Base-by-base conservation (phyloP, 2,329 filamentous ascomycete species). In the Metarhizium rileyi region DNA sequence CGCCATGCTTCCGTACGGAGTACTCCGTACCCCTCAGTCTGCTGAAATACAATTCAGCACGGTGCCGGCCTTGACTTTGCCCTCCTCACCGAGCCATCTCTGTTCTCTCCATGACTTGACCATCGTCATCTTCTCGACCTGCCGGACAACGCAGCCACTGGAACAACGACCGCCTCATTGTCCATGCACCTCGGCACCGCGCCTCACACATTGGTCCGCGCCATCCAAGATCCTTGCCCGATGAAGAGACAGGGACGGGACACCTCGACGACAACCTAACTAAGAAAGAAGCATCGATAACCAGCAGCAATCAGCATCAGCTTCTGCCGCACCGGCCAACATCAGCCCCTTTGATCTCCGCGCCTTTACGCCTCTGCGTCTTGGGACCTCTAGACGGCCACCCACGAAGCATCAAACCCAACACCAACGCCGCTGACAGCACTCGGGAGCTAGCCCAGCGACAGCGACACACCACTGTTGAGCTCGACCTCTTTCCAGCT, bases 1-100 rank as follows among this genome's bases (percentile, higher is more conserved):
- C 30, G 12, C 27, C 5, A 5, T 27, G 5, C 41, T 44, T 23
- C 27, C n/a, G n/a, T n/a, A n/a, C n/a, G n/a, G n/a, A n/a, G 42
- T 30, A 26, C 42, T 56, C 63, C 61, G 58, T 63, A 67, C 66
- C 66, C 66, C 66, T 68, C 66, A 67, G 63, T 68, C 64, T 64
- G 65, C 62, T 63, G 55, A 65, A 62, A 67, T 66, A 68, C 65
- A 67, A 63, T 65, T 64, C 64, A 69, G 64, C 63, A 68, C 64
- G 62, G 58, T 60, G 35, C 35, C 35, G 12, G 60, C 60, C 59
- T 59, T 62, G 62, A 60, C 59, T 53, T 66, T 55, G 58, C 58
- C 58, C 56, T 64, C 58, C 61, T 69, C 66, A 69, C 66, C 67
- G 67, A 67, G 64, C 65, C 61, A 63, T 65, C 62, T 66, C 64